Percentiles rank a stretch among this genome's conserved stretches.
Evolutionary conservation across 768 basidiomycete species (phyloP).

Genomic region (Coprinellus micaceus): DNA sequence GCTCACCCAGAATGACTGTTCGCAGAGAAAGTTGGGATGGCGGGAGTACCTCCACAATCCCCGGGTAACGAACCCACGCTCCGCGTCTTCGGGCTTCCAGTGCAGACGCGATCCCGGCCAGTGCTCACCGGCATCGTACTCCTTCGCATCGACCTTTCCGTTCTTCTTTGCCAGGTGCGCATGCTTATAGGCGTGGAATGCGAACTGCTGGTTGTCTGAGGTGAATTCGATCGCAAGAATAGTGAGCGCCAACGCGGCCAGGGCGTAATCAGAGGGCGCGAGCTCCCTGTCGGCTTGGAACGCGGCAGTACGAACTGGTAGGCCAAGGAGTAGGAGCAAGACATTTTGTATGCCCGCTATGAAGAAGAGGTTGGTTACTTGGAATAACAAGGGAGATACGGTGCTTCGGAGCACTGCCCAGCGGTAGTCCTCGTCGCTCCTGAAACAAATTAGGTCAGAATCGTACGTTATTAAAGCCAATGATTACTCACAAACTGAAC

Average conservation of each 20-base stretch:
- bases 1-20: conserved; percentile 83
- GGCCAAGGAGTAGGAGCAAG: conserved; percentile 67
- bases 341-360: conserved; percentile 79
- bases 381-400: conserved; percentile 42
- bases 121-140: conserved; percentile 44
- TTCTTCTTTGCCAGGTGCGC: conserved; percentile 30
- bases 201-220: conserved; percentile 90
- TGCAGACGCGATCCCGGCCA: conserved; percentile 65
- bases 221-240: conserved; percentile 70
- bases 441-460: conserved; percentile 24
- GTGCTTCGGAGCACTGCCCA: conserved; percentile 75
- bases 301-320: conserved; percentile 56
- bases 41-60: conserved; percentile 86
- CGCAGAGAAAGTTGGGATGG: conserved; percentile 92
- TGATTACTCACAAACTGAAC: conserved; percentile 55
- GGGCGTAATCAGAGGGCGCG: conserved; percentile 54
- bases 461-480: background rate
- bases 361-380: conserved; percentile 53
- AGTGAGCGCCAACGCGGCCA: conserved; percentile 56
- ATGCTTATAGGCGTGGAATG: conserved; percentile 79
- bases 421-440: conserved; percentile 87
- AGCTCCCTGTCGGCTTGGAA: conserved; percentile 52
- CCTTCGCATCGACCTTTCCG: conserved; percentile 28
- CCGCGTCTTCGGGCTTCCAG: conserved; percentile 63
- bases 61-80: conserved; percentile 79